Evolutionary conservation across 2,329 filamentous ascomycete species (phyloP), one percentile per base, ranked within the genome.

Genomic region (Fusarium miscanthi): DNA sequence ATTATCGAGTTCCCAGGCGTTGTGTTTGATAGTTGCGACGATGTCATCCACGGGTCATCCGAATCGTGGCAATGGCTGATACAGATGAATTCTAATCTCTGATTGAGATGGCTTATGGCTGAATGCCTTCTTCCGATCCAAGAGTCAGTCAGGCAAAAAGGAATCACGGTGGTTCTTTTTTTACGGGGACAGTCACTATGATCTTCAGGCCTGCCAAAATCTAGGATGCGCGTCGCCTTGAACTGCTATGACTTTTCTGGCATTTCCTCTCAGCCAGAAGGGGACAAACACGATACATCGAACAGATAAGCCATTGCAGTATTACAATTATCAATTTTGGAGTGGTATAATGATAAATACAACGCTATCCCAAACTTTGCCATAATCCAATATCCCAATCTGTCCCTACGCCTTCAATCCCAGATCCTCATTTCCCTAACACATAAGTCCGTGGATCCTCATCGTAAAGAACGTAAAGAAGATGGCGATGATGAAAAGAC

Each of bases 331-430:
- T 37, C 8, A 67, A 53, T 35, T 67, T 41, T n/a, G 21, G 41
- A 52, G 64, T 63, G 66, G 64, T 69, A 69, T 63, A 52, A 27
- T 67, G 5, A 27, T 40, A 40, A 69, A 69, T 42, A n/a, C 51
- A 46, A 40, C 64, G 66, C 66, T 69, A 3, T 11, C 16, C 43
- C 23, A 43, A 17, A 13, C 23, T 4, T 51, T 31, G 8, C 17
- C 27, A 3, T 23, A 6, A 23, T 0, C 6, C 19, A 23, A 30
- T 31, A 16, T 31, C 4, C 56, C 38, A 37, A 37, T 27, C 14
- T 53, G 27, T 23, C 2, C 12, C 21, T 16, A 5, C n/a, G 11
- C 21, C 7, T 21, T 30, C n/a, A 6, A 1, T 30, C 6, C 3
- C 7, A n/a, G 16, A 25, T 43, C 14, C 10, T 43, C 2, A 19